Conservation (phyloP, 257 asterid genomes). For the Jacaranda copaia region DNA sequence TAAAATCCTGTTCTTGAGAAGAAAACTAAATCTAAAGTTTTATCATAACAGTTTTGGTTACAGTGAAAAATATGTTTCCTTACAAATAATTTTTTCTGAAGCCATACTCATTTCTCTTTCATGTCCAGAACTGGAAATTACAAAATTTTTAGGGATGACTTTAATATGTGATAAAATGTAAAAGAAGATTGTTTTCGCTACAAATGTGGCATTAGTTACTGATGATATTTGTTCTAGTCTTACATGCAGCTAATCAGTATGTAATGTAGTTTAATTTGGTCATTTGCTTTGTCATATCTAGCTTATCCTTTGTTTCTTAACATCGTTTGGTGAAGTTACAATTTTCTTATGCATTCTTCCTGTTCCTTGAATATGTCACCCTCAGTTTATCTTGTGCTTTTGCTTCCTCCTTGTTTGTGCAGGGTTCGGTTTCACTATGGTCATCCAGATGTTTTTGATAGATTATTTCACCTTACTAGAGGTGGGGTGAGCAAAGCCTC, state of each 20-base stretch:
- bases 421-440: conserved; percentile 60
- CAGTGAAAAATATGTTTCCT: no score
- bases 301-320: background rate
- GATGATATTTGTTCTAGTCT: background rate
- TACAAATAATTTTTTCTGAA: no score
- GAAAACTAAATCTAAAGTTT: no score
- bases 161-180: no score
- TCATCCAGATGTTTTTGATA: conserved; percentile 59
- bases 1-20: no score
- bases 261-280: background rate
- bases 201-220: background rate
- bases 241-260: background rate
- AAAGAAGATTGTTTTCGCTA: no score
- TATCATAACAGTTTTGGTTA: no score
- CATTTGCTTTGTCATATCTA: background rate
- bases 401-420: conserved; percentile 14
- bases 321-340: background rate
- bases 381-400: background rate
- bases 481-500: conserved; percentile 62
- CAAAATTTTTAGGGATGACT: no score
- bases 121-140: no score
- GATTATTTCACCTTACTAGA: conserved; percentile 54
- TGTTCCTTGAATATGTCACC: background rate
- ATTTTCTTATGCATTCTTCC: background rate
- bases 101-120: no score